These are phyloP conservation scores for Xylaria grammica DNA, from an alignment of 495 filamentous ascomycete genomes.

Conservation along the genomic window DNA sequence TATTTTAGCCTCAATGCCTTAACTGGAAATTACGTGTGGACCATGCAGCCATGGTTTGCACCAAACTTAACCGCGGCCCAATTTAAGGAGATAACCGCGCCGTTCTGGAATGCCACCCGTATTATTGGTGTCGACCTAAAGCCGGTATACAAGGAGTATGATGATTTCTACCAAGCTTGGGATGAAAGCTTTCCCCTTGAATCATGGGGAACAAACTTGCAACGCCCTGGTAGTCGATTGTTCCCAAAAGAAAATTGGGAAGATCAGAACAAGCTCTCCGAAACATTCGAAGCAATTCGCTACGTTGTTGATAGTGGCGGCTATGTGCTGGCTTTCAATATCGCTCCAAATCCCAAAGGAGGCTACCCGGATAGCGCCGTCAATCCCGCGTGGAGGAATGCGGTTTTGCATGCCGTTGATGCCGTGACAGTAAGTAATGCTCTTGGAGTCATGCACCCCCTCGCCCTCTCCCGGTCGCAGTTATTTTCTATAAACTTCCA, in stretches of 20 bases:
- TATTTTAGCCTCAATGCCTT: conserved; percentile 53
- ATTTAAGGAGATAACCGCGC: conserved; percentile 49
- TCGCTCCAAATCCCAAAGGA: conserved; percentile 47
- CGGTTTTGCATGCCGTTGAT: conserved; percentile 53
- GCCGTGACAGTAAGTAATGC: conserved; percentile 29
- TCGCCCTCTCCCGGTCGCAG: too few relatives aligned
- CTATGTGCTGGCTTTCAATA: conserved; percentile 55
- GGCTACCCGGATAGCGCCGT: conserved; percentile 46
- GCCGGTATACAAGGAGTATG: conserved; percentile 56
- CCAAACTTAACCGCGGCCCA: conserved; percentile 55
- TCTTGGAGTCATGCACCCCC: too few relatives aligned
- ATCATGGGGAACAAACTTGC: conserved; percentile 45
- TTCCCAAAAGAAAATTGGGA: conserved; percentile 58
- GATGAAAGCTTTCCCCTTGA: conserved; percentile 53
- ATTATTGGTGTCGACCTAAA: conserved; percentile 43
- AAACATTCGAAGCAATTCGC: conserved; percentile 52
- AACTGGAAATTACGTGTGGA: conserved; percentile 45
- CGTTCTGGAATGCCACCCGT: conserved; percentile 49
- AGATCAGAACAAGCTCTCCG: conserved; percentile 39
- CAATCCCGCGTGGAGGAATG: conserved; percentile 57
- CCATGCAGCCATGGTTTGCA: conserved; percentile 55
- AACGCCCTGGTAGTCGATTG: conserved; percentile 52
- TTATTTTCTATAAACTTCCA: too few relatives aligned
- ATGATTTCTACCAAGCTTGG: conserved; percentile 56
- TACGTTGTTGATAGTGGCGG: conserved; percentile 50